Conservation (phyloP, 257 asterid species). For the Lithospermum erythrorhizon region DNA sequence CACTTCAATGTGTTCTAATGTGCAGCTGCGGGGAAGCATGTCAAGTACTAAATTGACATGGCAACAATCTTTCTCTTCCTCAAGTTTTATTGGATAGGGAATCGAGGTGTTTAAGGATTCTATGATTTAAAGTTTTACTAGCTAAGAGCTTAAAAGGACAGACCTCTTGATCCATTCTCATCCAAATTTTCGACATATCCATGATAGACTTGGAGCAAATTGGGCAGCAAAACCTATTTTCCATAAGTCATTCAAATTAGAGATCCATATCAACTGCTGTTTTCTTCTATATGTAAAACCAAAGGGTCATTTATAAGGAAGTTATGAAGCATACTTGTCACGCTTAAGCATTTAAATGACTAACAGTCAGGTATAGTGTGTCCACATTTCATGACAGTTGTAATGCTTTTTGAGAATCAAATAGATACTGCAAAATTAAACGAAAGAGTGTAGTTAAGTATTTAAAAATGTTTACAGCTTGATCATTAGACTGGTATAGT, state of each 20-base stretch:
- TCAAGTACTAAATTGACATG: too few species aligned
- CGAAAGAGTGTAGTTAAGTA: not conserved
- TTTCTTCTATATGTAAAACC: not conserved
- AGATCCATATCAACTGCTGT: not conserved
- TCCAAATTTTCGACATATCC: constrained; percentile 80
- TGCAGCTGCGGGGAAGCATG: too few species aligned
- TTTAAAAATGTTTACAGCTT: not conserved
- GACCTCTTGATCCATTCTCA: constrained; percentile 77
- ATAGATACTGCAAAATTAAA: constrained; percentile 51
- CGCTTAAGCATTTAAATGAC: constrained; percentile 77
- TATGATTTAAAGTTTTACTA: not conserved
- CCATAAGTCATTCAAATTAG: not conserved
- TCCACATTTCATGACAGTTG: constrained; percentile 88
- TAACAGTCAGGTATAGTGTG: constrained; percentile 98
- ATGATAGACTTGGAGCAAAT: constrained; percentile 73
- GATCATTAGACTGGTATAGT: not conserved
- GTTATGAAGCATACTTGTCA: constrained; percentile 46
- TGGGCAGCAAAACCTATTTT: constrained; percentile 74
- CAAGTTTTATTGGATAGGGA: not conserved
- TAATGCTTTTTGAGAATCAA: constrained; percentile 83
- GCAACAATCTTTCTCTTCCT: too few species aligned
- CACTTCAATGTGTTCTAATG: not conserved
- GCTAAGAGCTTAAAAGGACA: constrained; percentile 4
- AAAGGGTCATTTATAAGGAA: constrained; percentile 3
- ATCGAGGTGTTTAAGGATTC: not conserved